phyloP scores from a whole-genome alignment of 495 filamentous ascomycete species.

The Pseudevernia furfuracea region DNA sequence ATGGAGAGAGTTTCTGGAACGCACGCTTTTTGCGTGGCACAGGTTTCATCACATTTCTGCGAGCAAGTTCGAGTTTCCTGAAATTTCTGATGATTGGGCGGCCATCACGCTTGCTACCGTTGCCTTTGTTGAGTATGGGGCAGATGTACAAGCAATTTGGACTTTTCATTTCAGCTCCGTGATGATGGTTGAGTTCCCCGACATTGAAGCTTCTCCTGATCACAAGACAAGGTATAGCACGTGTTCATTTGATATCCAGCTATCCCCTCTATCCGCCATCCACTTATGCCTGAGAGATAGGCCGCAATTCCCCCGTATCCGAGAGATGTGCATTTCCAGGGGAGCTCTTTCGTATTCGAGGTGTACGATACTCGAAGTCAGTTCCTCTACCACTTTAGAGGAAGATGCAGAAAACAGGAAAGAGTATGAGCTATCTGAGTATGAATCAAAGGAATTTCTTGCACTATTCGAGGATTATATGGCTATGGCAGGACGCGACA shows the following conservation, averaged over 20 bases:
- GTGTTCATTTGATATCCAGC: not conserved
- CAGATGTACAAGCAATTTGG: not conserved
- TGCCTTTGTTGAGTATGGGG: not conserved
- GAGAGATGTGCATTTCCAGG: not conserved
- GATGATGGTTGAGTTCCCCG: not conserved
- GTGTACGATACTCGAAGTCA: not conserved
- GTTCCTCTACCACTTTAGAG: not conserved
- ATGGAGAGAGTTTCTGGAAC: not conserved
- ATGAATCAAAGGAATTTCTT: not conserved
- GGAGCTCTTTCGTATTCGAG: not conserved
- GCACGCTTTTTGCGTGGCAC: not conserved
- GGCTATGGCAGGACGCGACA: too few species aligned
- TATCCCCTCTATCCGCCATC: not conserved
- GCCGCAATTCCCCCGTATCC: not conserved
- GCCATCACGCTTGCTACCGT: not conserved
- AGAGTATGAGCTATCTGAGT: not conserved
- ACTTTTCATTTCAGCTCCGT: not conserved
- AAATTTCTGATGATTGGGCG: not conserved
- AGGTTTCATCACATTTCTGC: not conserved
- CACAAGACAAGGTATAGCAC: not conserved
- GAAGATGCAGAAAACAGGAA: not conserved
- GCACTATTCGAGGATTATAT: not conserved
- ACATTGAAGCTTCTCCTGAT: not conserved
- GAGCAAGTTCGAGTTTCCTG: not conserved
- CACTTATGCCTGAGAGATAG: not conserved